Evolutionary conservation across 2,329 filamentous ascomycete genomes (phyloP).

Genomic region (Trichoderma sp.): DNA sequence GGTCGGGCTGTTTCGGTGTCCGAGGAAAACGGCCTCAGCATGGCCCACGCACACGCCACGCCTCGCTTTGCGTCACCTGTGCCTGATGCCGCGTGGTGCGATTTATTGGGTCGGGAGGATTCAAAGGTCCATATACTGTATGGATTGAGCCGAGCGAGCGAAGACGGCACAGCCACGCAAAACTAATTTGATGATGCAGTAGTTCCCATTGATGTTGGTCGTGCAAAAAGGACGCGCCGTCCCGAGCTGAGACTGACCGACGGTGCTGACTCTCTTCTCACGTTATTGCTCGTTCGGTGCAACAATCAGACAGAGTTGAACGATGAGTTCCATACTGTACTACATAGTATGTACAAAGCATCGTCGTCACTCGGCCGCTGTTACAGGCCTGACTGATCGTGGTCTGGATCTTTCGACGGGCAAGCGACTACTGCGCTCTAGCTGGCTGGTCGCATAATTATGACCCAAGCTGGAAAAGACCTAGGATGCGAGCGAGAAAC

Average conservation of each 20-base stretch:
- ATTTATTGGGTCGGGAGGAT: not conserved
- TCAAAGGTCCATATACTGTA: too few species aligned
- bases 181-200: not conserved
- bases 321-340: too few species aligned
- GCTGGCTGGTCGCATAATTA: not conserved
- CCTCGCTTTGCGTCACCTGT: not conserved
- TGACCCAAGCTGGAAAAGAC: not conserved
- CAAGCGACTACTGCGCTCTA: not conserved
- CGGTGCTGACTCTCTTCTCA: too few species aligned
- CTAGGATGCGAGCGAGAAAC: not conserved
- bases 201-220: too few species aligned
- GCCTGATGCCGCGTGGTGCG: not conserved
- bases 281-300: too few species aligned
- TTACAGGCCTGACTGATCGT: not conserved
- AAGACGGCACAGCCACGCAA: slow-evolving; percentile 6
- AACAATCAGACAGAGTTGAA: too few species aligned
- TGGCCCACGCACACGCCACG: not conserved
- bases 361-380: not conserved
- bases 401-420: not conserved
- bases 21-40: not conserved
- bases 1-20: not conserved
- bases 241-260: not conserved
- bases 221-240: not conserved
- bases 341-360: too few species aligned
- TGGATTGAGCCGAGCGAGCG: not conserved